Evolutionary conservation across 2,329 filamentous ascomycete genomes (phyloP), one percentile per base, ranked within the genome.

Genomic region (Alternaria viburni): DNA sequence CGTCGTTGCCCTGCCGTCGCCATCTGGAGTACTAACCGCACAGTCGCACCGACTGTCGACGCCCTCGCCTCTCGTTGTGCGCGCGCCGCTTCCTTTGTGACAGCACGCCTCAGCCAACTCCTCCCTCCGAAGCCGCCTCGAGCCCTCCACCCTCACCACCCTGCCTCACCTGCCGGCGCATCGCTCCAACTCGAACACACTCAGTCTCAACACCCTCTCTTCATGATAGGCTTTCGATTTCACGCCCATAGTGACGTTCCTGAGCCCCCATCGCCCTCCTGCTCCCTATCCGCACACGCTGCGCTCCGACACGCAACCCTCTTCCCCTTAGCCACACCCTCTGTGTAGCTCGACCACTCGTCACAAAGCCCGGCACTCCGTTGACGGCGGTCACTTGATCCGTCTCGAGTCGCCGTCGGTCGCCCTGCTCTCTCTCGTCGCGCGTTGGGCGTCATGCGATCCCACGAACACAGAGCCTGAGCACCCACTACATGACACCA

Each of bases 391-490:
- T 64, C 69, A 67, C 70, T 61, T 56, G 65, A 64, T 64, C 60
- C 69, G 72, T 75, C 67, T 69, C 66, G 71, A 65, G 62, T 62
- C 68, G 69, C 65, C 66, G 54, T 62, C 61, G 66, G 62, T 69
- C 61, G 71, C 70, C 67, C 67, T 73, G 72, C 68, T 70, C 64
- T 67, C 64, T 59, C 71, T 68, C 69, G 75, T 67, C 65, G 72
- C 75, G 77, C 74, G 70, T 74, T 71, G 75, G 77, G 73, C 79
- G 79, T 80, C 79, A 80, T 80, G 79, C 79, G 76, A 80, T 79
- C 77, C 77, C 77, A 73, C 71, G 70, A 69, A 76, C 70, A 68
- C 68, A 71, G 69, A 76, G 72, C 73, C 70, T 79, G 71, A 79
- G 75, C 76, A 70, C 75, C 72, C 69, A 73, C 66, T 63, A 74